Evolutionary conservation across 73 alveolate species (phyloP).

Genomic region (Breviolum minutum): DNA sequence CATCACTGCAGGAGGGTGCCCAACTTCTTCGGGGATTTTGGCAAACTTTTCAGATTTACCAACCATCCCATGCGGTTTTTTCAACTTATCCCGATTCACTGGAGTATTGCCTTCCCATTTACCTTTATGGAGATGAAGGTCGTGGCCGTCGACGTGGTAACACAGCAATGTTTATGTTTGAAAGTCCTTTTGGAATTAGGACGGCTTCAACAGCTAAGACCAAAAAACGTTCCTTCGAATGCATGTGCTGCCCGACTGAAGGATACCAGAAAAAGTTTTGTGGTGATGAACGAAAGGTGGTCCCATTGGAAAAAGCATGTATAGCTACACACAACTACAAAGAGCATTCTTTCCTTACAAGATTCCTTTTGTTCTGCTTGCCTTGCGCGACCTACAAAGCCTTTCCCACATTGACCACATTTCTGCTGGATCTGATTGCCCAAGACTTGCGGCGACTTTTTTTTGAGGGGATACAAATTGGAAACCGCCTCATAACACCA

Average conservation of each 20-base stretch:
- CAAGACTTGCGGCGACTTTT: neutral
- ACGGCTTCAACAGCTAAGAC: neutral
- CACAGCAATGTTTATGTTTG: neutral
- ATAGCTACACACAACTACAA: conserved; percentile 6
- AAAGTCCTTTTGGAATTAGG: neutral
- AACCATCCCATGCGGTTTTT: neutral
- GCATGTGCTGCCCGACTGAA: neutral
- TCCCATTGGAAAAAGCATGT: neutral
- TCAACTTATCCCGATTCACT: neutral
- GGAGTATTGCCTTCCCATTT: neutral
- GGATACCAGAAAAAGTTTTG: neutral
- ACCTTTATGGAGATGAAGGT: conserved; percentile 8
- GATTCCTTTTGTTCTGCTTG: neutral
- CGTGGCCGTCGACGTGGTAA: neutral
- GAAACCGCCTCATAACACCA: neutral
- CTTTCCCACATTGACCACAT: neutral
- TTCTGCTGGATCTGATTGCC: neutral
- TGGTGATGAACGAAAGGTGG: neutral
- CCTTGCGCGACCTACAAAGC: conserved; percentile 34
- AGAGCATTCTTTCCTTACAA: neutral
- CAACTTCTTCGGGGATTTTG: neutral
- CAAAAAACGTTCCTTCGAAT: neutral
- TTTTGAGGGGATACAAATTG: neutral
- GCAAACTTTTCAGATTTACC: neutral
- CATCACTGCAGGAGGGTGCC: neutral